phyloP scores from a whole-genome alignment of 169 alveolate species.

The Plasmodium knowlesi region DNA sequence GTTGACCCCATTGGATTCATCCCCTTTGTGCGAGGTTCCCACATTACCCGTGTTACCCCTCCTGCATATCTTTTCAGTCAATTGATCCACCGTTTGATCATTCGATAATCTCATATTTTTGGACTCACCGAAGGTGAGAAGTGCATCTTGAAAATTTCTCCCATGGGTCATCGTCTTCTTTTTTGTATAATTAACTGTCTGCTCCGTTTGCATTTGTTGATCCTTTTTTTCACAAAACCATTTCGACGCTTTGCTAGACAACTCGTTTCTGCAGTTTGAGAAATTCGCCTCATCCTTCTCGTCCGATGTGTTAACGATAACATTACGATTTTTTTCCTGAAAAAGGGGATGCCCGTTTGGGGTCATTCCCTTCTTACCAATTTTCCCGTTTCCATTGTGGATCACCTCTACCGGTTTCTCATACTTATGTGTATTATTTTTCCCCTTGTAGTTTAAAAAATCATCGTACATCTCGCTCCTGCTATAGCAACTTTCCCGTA shows the following conservation, averaged over 20 bases:
- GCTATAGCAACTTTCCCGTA: constrained; percentile 3
- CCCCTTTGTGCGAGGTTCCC: not conserved
- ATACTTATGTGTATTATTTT: not conserved
- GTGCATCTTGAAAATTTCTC: not conserved
- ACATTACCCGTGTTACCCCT: not conserved
- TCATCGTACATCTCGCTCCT: constrained; percentile 1
- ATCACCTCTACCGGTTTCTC: not conserved
- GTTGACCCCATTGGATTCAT: constrained; percentile 6
- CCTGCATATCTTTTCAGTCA: not conserved
- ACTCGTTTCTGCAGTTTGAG: not conserved
- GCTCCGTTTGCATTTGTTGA: not conserved
- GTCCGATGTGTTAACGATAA: not conserved
- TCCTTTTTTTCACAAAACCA: not conserved
- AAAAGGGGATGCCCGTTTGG: not conserved
- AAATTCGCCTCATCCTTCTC: not conserved
- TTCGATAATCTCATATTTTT: not conserved
- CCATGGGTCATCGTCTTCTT: not conserved
- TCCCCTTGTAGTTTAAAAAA: constrained; percentile 4
- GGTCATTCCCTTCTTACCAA: constrained; percentile 16
- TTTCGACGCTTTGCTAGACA: not conserved
- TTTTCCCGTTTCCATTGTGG: constrained; percentile 7
- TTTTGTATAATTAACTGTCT: not conserved
- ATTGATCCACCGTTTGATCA: not conserved
- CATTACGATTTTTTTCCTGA: not conserved
- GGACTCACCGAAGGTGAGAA: not conserved